Evolutionary conservation across 805 yeast genomes (phyloP).

Genomic region (Myxozyma neotropica): DNA sequence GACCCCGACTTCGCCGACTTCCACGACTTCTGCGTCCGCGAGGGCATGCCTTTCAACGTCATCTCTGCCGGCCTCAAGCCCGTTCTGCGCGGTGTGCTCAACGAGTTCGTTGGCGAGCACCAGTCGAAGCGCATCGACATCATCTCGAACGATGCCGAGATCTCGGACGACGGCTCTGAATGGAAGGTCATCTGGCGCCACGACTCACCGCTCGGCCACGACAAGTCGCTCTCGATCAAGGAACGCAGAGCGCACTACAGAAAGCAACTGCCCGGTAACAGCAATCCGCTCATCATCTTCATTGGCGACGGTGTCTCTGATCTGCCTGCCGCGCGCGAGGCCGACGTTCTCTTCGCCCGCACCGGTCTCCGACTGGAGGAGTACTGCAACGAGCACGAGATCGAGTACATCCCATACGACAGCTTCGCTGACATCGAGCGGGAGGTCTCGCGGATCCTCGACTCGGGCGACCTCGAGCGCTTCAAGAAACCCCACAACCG

Average conservation of each 20-base stretch:
- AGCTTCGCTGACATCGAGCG: slow-evolving; percentile 47
- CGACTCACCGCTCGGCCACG: slow-evolving; percentile 50
- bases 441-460: slow-evolving; percentile 37
- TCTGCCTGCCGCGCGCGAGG: slow-evolving; percentile 50
- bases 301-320: slow-evolving; percentile 63
- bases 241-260: slow-evolving; percentile 42
- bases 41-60: slow-evolving; percentile 47
- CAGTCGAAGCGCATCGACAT: slow-evolving; percentile 44
- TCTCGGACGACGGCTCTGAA: slow-evolving; percentile 42
- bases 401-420: slow-evolving; percentile 49
- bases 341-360: slow-evolving; percentile 50
- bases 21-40: slow-evolving; percentile 45
- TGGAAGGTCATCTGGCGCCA: slow-evolving; percentile 50
- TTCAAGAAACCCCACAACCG: slow-evolving; percentile 31
- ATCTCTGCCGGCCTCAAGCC: slow-evolving; percentile 51
- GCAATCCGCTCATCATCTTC: slow-evolving; percentile 51
- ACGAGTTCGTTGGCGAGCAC: slow-evolving; percentile 45
- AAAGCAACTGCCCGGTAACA: slow-evolving; percentile 33
- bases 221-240: slow-evolving; percentile 47
- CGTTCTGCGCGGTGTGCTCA: slow-evolving; percentile 47
- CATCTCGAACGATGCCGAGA: slow-evolving; percentile 47
- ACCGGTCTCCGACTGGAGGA: slow-evolving; percentile 47
- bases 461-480: slow-evolving; percentile 32
- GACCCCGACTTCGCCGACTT: slow-evolving; percentile 47
- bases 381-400: slow-evolving; percentile 46